Conservation (phyloP, 2,329 filamentous ascomycete species). For the Trichophyton simii region DNA sequence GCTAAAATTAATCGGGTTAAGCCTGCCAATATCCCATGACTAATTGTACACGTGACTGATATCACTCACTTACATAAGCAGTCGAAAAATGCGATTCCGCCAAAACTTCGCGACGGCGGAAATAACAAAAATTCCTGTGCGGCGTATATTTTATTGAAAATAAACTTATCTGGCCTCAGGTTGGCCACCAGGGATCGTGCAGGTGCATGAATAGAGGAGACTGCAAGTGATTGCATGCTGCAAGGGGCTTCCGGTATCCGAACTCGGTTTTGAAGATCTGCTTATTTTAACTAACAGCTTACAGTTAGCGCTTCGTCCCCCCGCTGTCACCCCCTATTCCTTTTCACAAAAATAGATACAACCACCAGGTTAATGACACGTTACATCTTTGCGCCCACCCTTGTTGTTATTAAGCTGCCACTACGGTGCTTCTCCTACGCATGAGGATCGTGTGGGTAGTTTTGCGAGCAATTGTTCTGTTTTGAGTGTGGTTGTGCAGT, state of each 20-base stretch:
- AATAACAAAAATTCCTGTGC: no score
- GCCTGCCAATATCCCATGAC: neutral
- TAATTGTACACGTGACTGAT: neutral
- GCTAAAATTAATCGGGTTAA: neutral
- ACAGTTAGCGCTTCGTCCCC: neutral
- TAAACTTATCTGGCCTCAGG: neutral
- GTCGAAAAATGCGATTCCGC: no score
- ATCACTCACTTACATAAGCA: neutral
- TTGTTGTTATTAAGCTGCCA: neutral
- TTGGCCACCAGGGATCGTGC: neutral
- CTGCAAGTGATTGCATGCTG: neutral
- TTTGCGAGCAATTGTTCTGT: neutral
- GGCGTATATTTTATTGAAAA: neutral
- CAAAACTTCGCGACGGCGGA: no score
- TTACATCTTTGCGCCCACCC: neutral
- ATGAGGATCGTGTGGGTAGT: neutral
- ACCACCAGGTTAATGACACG: constrained; percentile 1
- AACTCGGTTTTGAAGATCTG: neutral
- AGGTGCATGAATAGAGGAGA: neutral
- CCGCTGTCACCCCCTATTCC: neutral
- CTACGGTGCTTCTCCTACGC: neutral
- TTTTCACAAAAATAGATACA: neutral
- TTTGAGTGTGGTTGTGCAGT: neutral
- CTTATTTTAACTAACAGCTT: neutral
- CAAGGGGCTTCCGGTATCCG: neutral